Conservation (phyloP, 2,329 filamentous ascomycete genomes). For the Fusarium coicis region DNA sequence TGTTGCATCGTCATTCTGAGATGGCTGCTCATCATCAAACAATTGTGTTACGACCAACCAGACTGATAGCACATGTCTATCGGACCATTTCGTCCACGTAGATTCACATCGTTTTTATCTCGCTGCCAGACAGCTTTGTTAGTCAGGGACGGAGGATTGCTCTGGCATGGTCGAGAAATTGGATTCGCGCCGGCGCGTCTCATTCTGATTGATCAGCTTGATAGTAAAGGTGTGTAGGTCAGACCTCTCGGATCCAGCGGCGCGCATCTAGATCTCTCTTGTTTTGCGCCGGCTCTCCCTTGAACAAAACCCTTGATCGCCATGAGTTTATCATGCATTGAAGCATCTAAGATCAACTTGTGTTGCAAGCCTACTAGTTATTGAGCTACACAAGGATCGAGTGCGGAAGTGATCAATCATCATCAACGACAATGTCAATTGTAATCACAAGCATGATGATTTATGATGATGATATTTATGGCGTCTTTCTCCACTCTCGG, state of each 20-base stretch:
- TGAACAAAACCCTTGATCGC: slow-evolving; percentile 3
- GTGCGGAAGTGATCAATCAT: slow-evolving; percentile 21
- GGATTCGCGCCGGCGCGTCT: slow-evolving; percentile 29
- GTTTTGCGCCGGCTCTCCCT: slow-evolving; percentile 19
- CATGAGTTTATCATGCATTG: slow-evolving; percentile 20
- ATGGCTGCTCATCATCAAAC: slow-evolving; percentile 41
- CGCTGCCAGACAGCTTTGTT: slow-evolving; percentile 23
- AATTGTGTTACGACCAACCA: slow-evolving; percentile 7
- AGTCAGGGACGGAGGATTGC: slow-evolving; percentile 35
- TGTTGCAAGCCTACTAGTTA: background rate
- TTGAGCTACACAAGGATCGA: slow-evolving; percentile 14
- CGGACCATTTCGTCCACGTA: slow-evolving; percentile 4
- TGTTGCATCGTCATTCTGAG: slow-evolving; percentile 42
- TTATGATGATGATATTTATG: slow-evolving; percentile 36
- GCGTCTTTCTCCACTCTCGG: slow-evolving; percentile 29
- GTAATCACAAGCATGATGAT: slow-evolving; percentile 30
- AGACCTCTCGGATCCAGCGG: slow-evolving; percentile 30
- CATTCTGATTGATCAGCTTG: slow-evolving; percentile 24
- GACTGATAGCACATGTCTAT: slow-evolving; percentile 10
- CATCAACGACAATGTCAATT: slow-evolving; percentile 24
- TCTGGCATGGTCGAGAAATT: slow-evolving; percentile 35
- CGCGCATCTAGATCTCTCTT: slow-evolving; percentile 30
- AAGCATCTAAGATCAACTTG: background rate
- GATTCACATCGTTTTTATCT: slow-evolving; percentile 16
- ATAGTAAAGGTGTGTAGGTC: slow-evolving; percentile 24